Evolutionary conservation across 2,329 filamentous ascomycete genomes (phyloP).

Genomic region (Phyllosticta citrichinensis): DNA sequence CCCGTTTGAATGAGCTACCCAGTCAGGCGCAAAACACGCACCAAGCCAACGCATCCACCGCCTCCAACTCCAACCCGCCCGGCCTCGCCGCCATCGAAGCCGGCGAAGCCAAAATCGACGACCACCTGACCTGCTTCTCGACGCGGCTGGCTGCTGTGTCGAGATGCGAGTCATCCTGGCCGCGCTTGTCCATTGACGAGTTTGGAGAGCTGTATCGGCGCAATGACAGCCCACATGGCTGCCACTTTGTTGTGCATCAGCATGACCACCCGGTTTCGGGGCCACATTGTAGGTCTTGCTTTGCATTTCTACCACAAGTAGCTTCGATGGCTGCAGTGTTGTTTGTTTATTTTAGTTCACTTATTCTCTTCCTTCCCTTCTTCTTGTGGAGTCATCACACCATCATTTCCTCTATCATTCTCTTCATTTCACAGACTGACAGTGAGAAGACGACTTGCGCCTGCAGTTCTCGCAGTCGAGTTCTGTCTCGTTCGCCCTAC

Average conservation of each 20-base stretch:
- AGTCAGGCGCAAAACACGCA: background rate
- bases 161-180: conserved; percentile 13
- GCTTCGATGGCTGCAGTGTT: background rate
- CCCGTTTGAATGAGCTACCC: background rate
- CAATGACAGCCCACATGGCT: conserved; percentile 36
- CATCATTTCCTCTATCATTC: background rate
- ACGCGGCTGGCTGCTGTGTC: conserved; percentile 28
- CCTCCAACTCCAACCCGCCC: conserved; percentile 11
- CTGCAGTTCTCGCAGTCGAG: conserved; percentile 60
- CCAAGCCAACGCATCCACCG: background rate
- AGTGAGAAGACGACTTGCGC: conserved; percentile 49
- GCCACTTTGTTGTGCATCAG: conserved; percentile 58
- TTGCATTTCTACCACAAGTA: background rate
- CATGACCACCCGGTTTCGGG: conserved; percentile 63
- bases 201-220: conserved; percentile 39
- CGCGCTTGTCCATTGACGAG: conserved; percentile 31
- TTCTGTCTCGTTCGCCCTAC: conserved; percentile 47
- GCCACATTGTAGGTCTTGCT: conserved; percentile 38
- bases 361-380: background rate
- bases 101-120: conserved; percentile 35
- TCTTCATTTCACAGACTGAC: background rate
- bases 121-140: conserved; percentile 41
- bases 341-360: background rate
- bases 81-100: conserved; percentile 41
- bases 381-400: background rate